Evolutionary conservation across 371 early-diverging fungal genomes (phyloP).

Genomic region (Dentiscutata heterogama): DNA sequence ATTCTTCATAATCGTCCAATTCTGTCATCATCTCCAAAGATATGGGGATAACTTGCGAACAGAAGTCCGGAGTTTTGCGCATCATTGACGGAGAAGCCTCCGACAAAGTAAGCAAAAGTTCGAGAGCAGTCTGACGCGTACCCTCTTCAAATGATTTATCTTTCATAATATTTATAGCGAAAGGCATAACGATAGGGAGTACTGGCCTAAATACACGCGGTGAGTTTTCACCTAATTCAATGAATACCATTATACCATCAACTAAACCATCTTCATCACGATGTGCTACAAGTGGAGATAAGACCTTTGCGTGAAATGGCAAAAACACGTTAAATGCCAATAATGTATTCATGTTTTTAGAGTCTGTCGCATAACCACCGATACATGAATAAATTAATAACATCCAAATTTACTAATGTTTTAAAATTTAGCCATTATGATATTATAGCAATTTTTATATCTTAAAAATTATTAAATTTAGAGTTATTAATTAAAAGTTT

Average conservation of each 20-base stretch:
- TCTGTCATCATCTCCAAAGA: constrained; percentile 94
- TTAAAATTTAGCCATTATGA: too few species aligned
- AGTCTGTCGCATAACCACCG: constrained; percentile 11
- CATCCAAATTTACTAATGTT: too few species aligned
- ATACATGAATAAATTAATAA: background rate
- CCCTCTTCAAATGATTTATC: constrained; percentile 77
- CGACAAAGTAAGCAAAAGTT: constrained; percentile 89
- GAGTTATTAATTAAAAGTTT: too few species aligned
- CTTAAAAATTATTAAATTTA: too few species aligned
- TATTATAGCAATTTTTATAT: background rate
- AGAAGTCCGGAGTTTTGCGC: constrained; percentile 85
- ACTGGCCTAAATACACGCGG: constrained; percentile 86
- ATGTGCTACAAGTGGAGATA: constrained; percentile 66
- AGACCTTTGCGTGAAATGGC: constrained; percentile 52
- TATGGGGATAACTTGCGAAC: constrained; percentile 80
- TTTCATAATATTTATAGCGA: constrained; percentile 80
- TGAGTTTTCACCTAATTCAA: constrained; percentile 86
- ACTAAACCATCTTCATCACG: constrained; percentile 80
- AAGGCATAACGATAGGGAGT: constrained; percentile 76
- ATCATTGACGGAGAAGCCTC: constrained; percentile 88
- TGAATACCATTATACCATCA: constrained; percentile 82
- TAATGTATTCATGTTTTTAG: background rate
- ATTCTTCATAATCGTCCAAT: constrained; percentile 88
- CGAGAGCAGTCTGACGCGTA: constrained; percentile 89
- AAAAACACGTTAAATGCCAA: constrained; percentile 28